Evolutionary conservation across 352 stramenopile species (phyloP).

Genomic region (Phytophthora niederhauseri): DNA sequence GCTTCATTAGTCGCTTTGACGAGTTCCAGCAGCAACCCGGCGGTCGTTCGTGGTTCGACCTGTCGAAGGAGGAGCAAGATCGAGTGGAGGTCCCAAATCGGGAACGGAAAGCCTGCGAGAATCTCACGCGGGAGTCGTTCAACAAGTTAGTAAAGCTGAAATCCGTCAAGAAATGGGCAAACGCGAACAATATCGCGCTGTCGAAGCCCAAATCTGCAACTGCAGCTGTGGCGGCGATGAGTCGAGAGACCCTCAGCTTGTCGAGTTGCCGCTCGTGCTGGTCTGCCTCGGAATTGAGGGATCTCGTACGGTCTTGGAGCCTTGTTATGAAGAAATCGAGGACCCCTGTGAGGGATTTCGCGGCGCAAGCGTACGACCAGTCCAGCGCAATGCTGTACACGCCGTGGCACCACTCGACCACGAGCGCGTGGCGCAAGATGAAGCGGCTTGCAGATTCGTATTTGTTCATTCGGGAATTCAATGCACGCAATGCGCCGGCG

Average conservation of each 20-base stretch:
- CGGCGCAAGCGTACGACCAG: constrained; percentile 7
- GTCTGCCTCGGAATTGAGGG: constrained; percentile 11
- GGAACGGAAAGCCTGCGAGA: constrained; percentile 2
- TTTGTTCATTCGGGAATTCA: constrained; percentile 27
- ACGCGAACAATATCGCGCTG: not conserved
- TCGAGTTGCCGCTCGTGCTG: constrained; percentile 19
- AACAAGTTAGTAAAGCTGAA: constrained; percentile 17
- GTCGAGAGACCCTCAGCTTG: no score
- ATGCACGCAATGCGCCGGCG: constrained; percentile 3
- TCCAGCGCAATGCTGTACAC: constrained; percentile 16
- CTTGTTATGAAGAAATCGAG: constrained; percentile 14
- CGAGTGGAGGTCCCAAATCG: constrained; percentile 6
- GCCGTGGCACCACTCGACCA: constrained; percentile 15
- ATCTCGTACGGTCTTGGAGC: constrained; percentile 23
- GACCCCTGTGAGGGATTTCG: constrained; percentile 7
- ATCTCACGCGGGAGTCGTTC: constrained; percentile 17
- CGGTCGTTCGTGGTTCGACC: constrained; percentile 18
- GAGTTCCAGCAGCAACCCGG: constrained; percentile 12
- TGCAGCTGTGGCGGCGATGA: not conserved
- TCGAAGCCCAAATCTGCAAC: not conserved
- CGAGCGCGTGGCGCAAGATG: constrained; percentile 33
- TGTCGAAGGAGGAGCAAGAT: constrained; percentile 14
- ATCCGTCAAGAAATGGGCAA: constrained; percentile 16
- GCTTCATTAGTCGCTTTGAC: constrained; percentile 23
- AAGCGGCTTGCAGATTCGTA: constrained; percentile 28